Conservation (phyloP, 208 protist genomes). For the Cochliopodium minus region DNA sequence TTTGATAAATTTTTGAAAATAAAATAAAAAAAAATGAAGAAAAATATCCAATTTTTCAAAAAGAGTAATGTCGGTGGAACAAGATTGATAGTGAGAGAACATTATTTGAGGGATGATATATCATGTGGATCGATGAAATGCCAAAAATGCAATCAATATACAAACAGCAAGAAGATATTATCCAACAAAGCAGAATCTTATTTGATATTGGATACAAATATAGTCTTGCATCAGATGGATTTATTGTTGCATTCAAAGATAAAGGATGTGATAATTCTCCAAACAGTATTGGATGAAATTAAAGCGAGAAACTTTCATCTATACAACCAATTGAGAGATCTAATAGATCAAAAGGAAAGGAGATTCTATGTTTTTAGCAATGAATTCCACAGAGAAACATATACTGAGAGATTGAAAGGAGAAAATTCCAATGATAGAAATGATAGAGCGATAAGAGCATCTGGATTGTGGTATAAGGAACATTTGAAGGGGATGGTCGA, state of each 20-base stretch:
- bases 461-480: constrained; percentile 56
- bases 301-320: constrained; percentile 60
- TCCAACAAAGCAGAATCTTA: constrained; percentile 10
- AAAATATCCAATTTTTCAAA: no score
- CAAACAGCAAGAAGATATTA: not conserved
- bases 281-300: constrained; percentile 63
- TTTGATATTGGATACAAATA: constrained; percentile 63
- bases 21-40: no score
- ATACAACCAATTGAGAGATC: constrained; percentile 52
- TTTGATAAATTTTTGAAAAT: no score
- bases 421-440: constrained; percentile 65
- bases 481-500: constrained; percentile 23
- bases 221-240: constrained; percentile 74
- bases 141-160: not conserved
- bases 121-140: no score
- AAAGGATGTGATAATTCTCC: constrained; percentile 59
- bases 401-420: constrained; percentile 36
- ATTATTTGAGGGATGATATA: constrained; percentile 10
- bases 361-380: constrained; percentile 67
- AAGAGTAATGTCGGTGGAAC: no score
- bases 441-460: constrained; percentile 56
- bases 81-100: constrained; percentile 6
- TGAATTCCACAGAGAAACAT: constrained; percentile 63
- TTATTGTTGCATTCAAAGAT: constrained; percentile 48
- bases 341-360: constrained; percentile 47